Evolutionary conservation across 176 grass and related monocot species (phyloP).

Genomic region (Cymbopogon citratus): DNA sequence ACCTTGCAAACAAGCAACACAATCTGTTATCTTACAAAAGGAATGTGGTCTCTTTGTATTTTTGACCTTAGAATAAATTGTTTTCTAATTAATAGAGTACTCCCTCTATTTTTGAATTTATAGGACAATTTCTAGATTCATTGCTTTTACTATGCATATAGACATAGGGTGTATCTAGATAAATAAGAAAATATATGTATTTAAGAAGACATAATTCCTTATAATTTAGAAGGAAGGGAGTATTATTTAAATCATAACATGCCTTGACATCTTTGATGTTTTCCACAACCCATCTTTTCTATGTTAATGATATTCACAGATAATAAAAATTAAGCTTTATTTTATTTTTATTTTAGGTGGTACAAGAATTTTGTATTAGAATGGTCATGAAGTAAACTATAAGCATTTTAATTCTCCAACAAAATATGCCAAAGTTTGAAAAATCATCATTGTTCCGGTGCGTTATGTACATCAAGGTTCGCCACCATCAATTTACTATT

Average conservation of each 20-base stretch:
- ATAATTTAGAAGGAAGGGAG: too few relatives aligned
- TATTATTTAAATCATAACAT: background rate
- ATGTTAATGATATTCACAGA: background rate
- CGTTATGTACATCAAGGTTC: background rate
- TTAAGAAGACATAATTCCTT: too few relatives aligned
- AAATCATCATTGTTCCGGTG: rapidly evolving
- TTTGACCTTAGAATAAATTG: too few relatives aligned
- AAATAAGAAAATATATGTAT: too few relatives aligned
- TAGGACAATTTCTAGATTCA: too few relatives aligned
- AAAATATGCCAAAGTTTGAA: background rate
- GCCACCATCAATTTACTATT: background rate
- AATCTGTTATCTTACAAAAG: too few relatives aligned
- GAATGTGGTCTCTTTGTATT: too few relatives aligned
- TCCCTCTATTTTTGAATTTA: too few relatives aligned
- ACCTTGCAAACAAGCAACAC: background rate
- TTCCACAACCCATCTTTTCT: background rate
- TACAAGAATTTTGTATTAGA: background rate
- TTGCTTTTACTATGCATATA: too few relatives aligned
- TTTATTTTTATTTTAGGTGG: background rate
- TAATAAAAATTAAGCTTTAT: background rate
- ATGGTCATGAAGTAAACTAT: background rate
- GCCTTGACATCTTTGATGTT: background rate
- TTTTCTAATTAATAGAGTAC: too few relatives aligned
- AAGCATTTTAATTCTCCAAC: background rate
- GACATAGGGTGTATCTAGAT: too few relatives aligned